Base-by-base conservation (phyloP, 768 basidiomycete species). In the Bullera alba region DNA sequence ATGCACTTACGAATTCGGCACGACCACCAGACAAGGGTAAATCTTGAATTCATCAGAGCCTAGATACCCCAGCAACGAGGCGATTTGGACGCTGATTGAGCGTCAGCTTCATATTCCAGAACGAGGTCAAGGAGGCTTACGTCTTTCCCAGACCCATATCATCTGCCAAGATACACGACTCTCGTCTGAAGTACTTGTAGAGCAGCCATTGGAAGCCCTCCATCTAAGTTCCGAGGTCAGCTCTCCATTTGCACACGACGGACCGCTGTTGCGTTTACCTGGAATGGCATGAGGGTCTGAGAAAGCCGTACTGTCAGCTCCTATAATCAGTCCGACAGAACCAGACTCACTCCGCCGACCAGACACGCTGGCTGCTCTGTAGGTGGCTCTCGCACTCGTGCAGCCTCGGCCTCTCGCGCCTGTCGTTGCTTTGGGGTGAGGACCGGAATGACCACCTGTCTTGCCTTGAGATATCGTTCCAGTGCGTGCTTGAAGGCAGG, bases 11-110 rank as follows among this genome's bases (percentile, higher is more conserved):
- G 91, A 93, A 67, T 99, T 95, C 0, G 95, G 95, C 4, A 97
- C 95, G 4, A 95, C 83, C 10, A 99, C 83, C 14, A 99, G 79
- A 30, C 82, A 83, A 2, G 95, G 95, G 48, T 78, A 84, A 0
- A 82, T 83, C 1, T 79, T 61, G 57, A 79, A 81, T 21, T 77
- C 75, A 29, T 75, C 70, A 7, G 62, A 30, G 77, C 76, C 43
- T 85, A 79, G 44, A 78, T 79, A 22, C 83, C 89, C 70, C 7
- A 99, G 74, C 70, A 90, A 87, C 0, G 86, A 82, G 23, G 83
- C 83, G 43, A 96, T 84, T 65, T 95, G 92, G 2, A 96, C 87
- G 0, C 92, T 97, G 76, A 54, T 19, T 39, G 45, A 56, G 41
- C 29, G 10, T n/a, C 37, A 22, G 16, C 5, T 22, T 10, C 10